Conservation (phyloP, 352 stramenopile genomes). For the Phytophthora syringae region DNA sequence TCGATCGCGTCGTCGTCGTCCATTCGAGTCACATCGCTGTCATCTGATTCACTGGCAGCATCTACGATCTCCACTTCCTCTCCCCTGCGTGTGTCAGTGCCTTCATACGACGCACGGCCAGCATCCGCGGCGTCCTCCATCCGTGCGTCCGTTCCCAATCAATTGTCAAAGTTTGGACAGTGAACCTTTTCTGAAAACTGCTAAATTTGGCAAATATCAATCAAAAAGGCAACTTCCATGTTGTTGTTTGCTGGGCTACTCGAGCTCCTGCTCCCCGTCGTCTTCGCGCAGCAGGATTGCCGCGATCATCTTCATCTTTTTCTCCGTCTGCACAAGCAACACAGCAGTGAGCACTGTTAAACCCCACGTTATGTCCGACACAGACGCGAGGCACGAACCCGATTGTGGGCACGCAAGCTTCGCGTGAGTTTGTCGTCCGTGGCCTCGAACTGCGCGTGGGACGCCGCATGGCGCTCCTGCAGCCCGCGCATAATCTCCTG, state of each 20-base stretch:
- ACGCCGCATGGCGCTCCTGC: slow-evolving; percentile 44
- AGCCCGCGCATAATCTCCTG: slow-evolving; percentile 46
- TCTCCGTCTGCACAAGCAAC: slow-evolving; percentile 45
- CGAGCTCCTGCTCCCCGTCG: slow-evolving; percentile 28
- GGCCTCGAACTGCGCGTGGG: slow-evolving; percentile 43
- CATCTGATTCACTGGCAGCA: neutral
- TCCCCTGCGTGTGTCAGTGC: slow-evolving; percentile 10
- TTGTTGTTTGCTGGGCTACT: slow-evolving; percentile 12
- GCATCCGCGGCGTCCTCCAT: neutral
- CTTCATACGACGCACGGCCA: neutral
- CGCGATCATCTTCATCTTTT: slow-evolving; percentile 63
- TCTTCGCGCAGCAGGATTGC: slow-evolving; percentile 49
- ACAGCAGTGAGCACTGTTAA: no score
- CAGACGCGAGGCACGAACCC: slow-evolving; percentile 22
- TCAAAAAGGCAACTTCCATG: neutral
- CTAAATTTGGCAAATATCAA: neutral
- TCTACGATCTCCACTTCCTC: neutral
- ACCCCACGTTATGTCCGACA: no score
- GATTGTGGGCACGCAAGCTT: slow-evolving; percentile 42
- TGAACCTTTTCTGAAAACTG: no score
- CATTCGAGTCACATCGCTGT: slow-evolving; percentile 1
- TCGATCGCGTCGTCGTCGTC: slow-evolving; percentile 1
- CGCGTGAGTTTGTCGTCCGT: slow-evolving; percentile 33
- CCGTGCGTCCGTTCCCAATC: neutral
- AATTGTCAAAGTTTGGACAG: no score